Percentiles rank a stretch among this genome's conserved stretches.
These are phyloP conservation scores for Diplocarpon rosae DNA, from an alignment of 2,329 filamentous ascomycete species.

Conservation along the genomic window DNA sequence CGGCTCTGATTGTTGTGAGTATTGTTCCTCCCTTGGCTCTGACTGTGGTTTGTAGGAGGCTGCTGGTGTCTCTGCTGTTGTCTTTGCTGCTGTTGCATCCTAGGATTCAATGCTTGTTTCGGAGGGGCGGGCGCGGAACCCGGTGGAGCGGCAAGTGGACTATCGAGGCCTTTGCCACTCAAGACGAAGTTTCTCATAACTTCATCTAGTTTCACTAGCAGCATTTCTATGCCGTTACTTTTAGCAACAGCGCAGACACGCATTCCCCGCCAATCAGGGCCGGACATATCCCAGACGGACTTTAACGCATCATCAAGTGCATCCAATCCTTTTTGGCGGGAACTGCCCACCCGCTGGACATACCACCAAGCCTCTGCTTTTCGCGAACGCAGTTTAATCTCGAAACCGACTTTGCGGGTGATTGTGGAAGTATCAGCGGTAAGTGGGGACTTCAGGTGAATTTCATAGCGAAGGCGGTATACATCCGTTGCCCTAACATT, in stretches of 20 bases:
- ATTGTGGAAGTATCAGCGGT: conserved; percentile 21
- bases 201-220: conserved; percentile 21
- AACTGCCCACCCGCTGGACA: conserved; percentile 16
- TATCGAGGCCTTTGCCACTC: not conserved
- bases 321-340: conserved; percentile 24
- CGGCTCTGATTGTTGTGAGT: conserved; percentile 1
- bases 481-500: conserved; percentile 45
- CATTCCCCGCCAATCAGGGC: conserved; percentile 38
- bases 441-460: conserved; percentile 20
- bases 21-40: conserved; percentile 14
- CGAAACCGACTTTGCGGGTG: conserved; percentile 35
- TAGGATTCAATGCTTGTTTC: conserved; percentile 4
- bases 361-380: conserved; percentile 32
- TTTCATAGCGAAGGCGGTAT: conserved; percentile 43
- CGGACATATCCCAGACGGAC: conserved; percentile 35
- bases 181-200: conserved; percentile 16
- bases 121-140: not conserved
- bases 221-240: conserved; percentile 30
- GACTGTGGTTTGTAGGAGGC: conserved; percentile 15
- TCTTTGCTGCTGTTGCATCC: conserved; percentile 5
- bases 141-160: not conserved
- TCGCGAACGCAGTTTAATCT: conserved; percentile 39
- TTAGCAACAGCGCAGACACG: conserved; percentile 36
- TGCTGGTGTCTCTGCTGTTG: conserved; percentile 13
- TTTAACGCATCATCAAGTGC: conserved; percentile 32